Base-by-base conservation (phyloP, 805 yeast genomes). In the Sugiyamaella mastotermitis region DNA sequence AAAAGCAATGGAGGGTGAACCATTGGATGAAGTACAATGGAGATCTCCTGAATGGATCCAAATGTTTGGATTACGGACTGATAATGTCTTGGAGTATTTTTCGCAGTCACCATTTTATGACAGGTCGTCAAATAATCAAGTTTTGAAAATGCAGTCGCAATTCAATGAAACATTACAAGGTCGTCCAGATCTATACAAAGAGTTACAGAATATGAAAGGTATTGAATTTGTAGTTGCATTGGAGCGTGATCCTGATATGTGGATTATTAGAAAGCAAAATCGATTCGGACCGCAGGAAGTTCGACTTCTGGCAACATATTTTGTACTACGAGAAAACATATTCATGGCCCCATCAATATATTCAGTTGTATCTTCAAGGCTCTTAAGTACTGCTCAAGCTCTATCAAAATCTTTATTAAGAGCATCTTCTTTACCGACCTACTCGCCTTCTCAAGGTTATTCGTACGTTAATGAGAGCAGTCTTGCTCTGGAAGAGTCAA, bases 1-100 rank as follows among this genome's bases (percentile, higher is more conserved):
- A 22, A 22, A 22, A 10, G 10, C 24, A 22, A 42, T 46, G 41
- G 44, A 42, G 13, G 43, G 41, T 24, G 46, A 46, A 21, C 48
- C 47, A 10, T 66, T 88, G 19, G 97, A 88, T 55, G 97, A 90
- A 53, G 71, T 92, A 29, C 97, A 88, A 58, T 92, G 98, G 98
- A 76, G 88, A 48, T 81, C 92, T 3, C 97, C 98, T 1, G 98
- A 92, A 60, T 92, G 96, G 94, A 86, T 92, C 47, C 95, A 87
- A 56, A 74, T 80, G 37, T 79, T 78, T 57, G 97, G 65, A 4
- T 72, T 92, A 17, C 71, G 87, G 31, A 83, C 94, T 0, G 94
- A 80, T 37, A 92, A 88, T 55, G 96, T 92, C 1, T 70, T 92
- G 15, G 97, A 92, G 43, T 92, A 92, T 61, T 88, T 92, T 55